A percentile compares a stretch with the other conserved stretches of the same genome.
Conservation (phyloP, 345 rosid species). For the Populus euphratica region DNA sequence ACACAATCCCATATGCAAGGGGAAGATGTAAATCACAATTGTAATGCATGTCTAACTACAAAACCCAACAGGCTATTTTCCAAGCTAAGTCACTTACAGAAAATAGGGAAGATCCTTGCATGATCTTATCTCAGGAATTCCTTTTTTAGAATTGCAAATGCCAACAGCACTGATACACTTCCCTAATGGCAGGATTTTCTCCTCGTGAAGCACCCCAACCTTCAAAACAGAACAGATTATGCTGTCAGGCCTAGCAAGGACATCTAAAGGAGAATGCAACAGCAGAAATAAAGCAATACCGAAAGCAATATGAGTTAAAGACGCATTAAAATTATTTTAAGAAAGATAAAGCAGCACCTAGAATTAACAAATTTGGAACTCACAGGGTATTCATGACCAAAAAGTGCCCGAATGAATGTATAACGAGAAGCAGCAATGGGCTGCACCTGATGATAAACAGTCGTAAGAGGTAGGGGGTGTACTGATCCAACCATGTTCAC, state of each 20-base stretch:
- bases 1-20: neutral
- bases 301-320: neutral
- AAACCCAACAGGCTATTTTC: neutral
- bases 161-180: slow-evolving; percentile 72
- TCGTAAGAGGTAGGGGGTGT: slow-evolving; percentile 78
- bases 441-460: slow-evolving; percentile 68
- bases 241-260: neutral
- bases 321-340: neutral
- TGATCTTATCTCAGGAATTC: slow-evolving; percentile 72
- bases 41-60: neutral
- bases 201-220: slow-evolving; percentile 92
- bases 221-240: slow-evolving; percentile 19
- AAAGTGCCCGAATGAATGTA: slow-evolving; percentile 79
- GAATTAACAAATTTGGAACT: slow-evolving; percentile 25
- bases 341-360: neutral
- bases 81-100: slow-evolving; percentile 52
- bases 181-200: slow-evolving; percentile 84
- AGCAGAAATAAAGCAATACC: neutral
- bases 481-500: slow-evolving; percentile 75
- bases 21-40: neutral
- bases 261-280: slow-evolving; percentile 1
- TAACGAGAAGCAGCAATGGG: slow-evolving; percentile 72
- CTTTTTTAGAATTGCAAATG: slow-evolving; percentile 45
- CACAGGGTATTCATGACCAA: slow-evolving; percentile 71
- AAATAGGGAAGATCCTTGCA: slow-evolving; percentile 87